Percentiles rank a stretch among this genome's conserved stretches.
These are phyloP conservation scores for Pseudocercospora pini-densiflorae DNA, from an alignment of 2,329 filamentous ascomycete species.

Conservation along the genomic window DNA sequence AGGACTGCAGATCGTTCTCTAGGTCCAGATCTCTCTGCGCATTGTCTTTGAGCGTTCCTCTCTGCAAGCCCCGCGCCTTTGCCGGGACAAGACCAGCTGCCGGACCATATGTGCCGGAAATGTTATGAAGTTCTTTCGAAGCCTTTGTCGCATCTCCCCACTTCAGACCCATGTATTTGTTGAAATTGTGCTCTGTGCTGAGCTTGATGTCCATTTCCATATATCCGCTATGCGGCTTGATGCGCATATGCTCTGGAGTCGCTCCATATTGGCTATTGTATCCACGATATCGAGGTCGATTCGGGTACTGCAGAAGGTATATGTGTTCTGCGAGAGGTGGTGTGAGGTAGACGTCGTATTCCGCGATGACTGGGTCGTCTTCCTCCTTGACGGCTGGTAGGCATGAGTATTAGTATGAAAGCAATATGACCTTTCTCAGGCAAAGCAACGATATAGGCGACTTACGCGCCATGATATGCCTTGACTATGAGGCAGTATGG, in stretches of 20 bases:
- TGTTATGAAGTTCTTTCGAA: conserved; percentile 44
- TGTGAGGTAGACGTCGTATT: conserved; percentile 87
- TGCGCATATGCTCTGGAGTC: conserved; percentile 72
- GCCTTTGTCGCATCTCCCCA: conserved; percentile 74
- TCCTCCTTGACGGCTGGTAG: conserved; percentile 34
- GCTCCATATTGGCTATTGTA: conserved; percentile 62
- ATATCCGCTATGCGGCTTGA: conserved; percentile 82
- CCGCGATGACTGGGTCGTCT: conserved; percentile 54
- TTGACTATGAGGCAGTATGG: conserved; percentile 3
- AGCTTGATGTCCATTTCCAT: conserved; percentile 92
- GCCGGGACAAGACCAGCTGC: conserved; percentile 49
- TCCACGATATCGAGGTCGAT: conserved; percentile 68
- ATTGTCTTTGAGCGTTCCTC: conserved; percentile 48
- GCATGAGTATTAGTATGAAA: conserved; percentile 14
- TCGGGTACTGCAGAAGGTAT: conserved; percentile 88
- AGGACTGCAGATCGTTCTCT: conserved; percentile 54
- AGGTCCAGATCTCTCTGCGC: conserved; percentile 48
- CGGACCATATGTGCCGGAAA: conserved; percentile 51
- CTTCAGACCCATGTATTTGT: conserved; percentile 77
- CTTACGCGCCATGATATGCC: conserved; percentile 32
- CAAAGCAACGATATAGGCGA: conserved; percentile 17
- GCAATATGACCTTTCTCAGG: neutral
- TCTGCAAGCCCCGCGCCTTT: conserved; percentile 28
- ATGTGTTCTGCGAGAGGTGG: conserved; percentile 60
- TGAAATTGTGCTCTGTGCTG: conserved; percentile 74